These are phyloP conservation scores for Curvularia sp. DNA, from an alignment of 2,329 filamentous ascomycete species.

Conservation along the genomic window DNA sequence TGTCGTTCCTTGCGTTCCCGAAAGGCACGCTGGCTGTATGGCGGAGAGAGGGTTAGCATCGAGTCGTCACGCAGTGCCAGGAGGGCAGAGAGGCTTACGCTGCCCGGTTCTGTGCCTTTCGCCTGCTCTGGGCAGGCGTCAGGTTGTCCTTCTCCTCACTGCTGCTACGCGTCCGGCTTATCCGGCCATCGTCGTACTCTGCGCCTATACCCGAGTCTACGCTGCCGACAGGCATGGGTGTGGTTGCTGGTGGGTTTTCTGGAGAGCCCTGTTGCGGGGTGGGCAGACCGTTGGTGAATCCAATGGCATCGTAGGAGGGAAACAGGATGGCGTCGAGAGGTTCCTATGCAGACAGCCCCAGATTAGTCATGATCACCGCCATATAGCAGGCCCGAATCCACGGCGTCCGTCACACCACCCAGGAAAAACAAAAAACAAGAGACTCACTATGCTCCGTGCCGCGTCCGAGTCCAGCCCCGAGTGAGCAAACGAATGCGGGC, in stretches of 20 bases:
- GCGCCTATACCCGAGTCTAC: conserved; percentile 53
- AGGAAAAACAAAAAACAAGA: not conserved
- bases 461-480: conserved; percentile 49
- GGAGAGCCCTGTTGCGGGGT: conserved; percentile 44
- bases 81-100: conserved; percentile 61
- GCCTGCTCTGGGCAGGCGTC: conserved; percentile 59
- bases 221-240: conserved; percentile 48
- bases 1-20: conserved; percentile 94
- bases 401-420: conserved; percentile 8
- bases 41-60: not conserved
- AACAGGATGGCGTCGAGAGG: conserved; percentile 53
- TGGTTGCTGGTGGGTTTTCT: conserved; percentile 35
- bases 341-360: conserved; percentile 42
- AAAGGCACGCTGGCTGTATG: conserved; percentile 86
- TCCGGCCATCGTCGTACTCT: conserved; percentile 48
- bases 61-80: not conserved
- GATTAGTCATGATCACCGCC: conserved; percentile 30
- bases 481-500: conserved; percentile 46
- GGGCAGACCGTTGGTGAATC: conserved; percentile 36
- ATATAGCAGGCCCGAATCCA: conserved; percentile 14
- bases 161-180: conserved; percentile 49
- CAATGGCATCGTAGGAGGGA: conserved; percentile 41
- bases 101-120: conserved; percentile 75
- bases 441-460: conserved; percentile 44
- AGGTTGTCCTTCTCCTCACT: conserved; percentile 57